Evolutionary conservation across 257 asterid genomes (phyloP).

Genomic region (Lithospermum erythrorhizon): DNA sequence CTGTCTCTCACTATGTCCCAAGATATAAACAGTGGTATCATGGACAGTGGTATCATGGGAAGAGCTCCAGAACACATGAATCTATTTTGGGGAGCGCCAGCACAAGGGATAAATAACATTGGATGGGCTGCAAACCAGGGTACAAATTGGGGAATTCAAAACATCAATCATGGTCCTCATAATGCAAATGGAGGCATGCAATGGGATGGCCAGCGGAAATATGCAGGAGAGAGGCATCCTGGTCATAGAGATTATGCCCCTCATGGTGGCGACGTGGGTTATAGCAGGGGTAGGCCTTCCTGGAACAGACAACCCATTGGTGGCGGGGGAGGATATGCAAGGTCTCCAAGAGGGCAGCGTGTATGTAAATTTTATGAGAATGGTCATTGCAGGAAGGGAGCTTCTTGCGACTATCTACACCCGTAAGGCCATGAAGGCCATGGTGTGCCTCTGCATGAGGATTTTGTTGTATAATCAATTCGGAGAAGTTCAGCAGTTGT

Average conservation of each 20-base stretch:
- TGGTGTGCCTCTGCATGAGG: conserved; percentile 8
- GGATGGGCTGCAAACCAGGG: conserved; percentile 42
- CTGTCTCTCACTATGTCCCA: conserved; percentile 21
- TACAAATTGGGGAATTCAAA: conserved; percentile 37
- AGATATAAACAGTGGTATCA: conserved; percentile 26
- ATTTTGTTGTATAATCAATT: conserved; percentile 21
- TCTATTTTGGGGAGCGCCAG: conserved; percentile 54
- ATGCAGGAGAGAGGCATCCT: conserved; percentile 48
- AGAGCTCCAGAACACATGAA: conserved; percentile 58
- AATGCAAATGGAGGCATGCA: conserved; percentile 33
- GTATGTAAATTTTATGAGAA: conserved; percentile 82
- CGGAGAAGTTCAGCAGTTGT: background rate
- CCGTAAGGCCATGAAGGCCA: conserved; percentile 28
- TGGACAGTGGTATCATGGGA: conserved; percentile 49
- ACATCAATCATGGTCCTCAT: conserved; percentile 31
- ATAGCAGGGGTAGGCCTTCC: conserved; percentile 46
- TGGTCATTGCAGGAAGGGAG: conserved; percentile 89
- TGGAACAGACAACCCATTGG: conserved; percentile 63
- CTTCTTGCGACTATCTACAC: conserved; percentile 78
- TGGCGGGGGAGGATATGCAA: conserved; percentile 54
- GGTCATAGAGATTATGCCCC: conserved; percentile 60
- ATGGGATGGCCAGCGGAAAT: conserved; percentile 70
- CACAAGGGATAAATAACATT: conserved; percentile 48
- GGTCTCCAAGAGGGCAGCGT: conserved; percentile 64
- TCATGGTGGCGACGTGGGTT: conserved; percentile 51